Conservation (phyloP, 768 basidiomycete species). For the Collybia sordida region DNA sequence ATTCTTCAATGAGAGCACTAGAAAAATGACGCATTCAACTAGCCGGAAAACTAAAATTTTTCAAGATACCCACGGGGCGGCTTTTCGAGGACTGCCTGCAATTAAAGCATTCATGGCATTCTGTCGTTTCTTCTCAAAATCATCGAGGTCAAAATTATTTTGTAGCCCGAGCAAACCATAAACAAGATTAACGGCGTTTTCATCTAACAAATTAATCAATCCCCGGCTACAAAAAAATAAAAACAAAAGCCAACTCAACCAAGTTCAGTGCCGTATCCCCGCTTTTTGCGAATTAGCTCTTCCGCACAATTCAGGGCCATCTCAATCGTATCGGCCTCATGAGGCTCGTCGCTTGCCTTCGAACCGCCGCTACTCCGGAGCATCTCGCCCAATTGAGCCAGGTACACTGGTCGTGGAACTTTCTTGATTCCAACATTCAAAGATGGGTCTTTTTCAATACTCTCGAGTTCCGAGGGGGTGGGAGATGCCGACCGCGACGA, state of each 20-base stretch:
- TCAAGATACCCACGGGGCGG: constrained; percentile 68
- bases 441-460: constrained; percentile 85
- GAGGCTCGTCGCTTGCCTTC: constrained; percentile 51
- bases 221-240: background rate
- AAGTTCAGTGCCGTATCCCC: constrained; percentile 83
- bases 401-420: constrained; percentile 82
- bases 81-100: constrained; percentile 71
- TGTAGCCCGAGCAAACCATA: constrained; percentile 73
- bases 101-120: constrained; percentile 78
- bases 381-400: constrained; percentile 78
- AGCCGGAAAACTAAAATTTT: background rate
- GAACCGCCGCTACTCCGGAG: constrained; percentile 60
- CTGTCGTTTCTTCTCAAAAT: constrained; percentile 76
- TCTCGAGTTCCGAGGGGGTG: constrained; percentile 75
- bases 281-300: constrained; percentile 81
- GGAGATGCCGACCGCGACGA: constrained; percentile 79
- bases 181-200: constrained; percentile 84
- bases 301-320: constrained; percentile 81
- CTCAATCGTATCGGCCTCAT: constrained; percentile 76
- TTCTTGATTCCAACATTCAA: constrained; percentile 70
- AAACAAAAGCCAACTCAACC: constrained; percentile 45
- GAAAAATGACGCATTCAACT: background rate
- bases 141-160: constrained; percentile 82
- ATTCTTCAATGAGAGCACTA: constrained; percentile 86
- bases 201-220: constrained; percentile 49